phyloP scores from a whole-genome alignment of 345 rosid genomes.

The Lepidium africanum region DNA sequence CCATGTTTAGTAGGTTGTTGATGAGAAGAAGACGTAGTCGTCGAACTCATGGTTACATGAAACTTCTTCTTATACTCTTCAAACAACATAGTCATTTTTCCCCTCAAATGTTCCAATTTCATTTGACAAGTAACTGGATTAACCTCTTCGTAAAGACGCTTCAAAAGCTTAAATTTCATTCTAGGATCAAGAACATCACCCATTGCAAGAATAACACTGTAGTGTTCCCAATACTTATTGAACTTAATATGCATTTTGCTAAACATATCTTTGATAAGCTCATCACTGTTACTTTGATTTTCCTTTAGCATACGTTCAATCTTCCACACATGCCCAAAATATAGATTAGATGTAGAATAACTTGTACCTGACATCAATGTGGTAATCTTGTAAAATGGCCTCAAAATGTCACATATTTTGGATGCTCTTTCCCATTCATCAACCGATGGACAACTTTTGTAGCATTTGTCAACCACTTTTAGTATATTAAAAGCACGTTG shows the following conservation, averaged over 20 bases:
- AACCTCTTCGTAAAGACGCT: not conserved
- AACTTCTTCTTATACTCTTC: too few relatives aligned
- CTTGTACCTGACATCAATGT: not conserved
- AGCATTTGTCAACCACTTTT: not conserved
- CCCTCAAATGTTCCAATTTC: not conserved
- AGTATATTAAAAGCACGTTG: not conserved
- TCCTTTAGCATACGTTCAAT: not conserved
- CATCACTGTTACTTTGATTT: not conserved
- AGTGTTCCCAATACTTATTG: not conserved
- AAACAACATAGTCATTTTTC: not conserved
- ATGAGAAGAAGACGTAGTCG: too few relatives aligned
- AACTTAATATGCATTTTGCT: not conserved
- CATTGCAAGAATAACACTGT: not conserved
- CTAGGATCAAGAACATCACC: not conserved
- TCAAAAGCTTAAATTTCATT: not conserved
- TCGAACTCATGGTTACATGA: too few relatives aligned
- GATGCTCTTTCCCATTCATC: not conserved
- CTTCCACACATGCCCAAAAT: not conserved
- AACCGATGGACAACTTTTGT: not conserved
- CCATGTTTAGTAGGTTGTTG: too few relatives aligned
- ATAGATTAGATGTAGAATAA: not conserved
- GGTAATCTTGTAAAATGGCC: not conserved
- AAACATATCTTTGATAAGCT: not conserved
- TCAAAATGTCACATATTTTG: not conserved
- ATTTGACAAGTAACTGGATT: not conserved